Evolutionary conservation across 1,284 basidiomycete species (phyloP), one percentile per base, ranked within the genome.

Genomic region (Boletellus dicymbophilus): DNA sequence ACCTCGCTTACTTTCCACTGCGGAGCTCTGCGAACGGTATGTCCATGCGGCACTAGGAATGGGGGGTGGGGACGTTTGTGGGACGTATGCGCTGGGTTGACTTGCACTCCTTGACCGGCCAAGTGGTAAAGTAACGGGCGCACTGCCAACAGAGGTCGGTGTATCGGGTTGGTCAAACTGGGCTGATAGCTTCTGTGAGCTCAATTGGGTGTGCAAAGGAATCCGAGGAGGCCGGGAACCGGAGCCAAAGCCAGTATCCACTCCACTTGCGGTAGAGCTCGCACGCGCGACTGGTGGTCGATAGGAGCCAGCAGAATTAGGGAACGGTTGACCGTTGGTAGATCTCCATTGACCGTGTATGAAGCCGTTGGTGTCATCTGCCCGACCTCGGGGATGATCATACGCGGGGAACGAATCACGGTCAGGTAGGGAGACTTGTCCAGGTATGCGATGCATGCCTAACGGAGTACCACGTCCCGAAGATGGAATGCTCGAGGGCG

Each of bases 391-490:
- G 18, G 81, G 76, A 22, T 81, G 75, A 15, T 84, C 79, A 48
- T 80, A 76, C 18, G 65, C 71, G 21, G 63, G 62, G 52, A 60
- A 70, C 22, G 70, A 68, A 56, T 77, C 79, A 46, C 82, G 80
- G 33, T 85, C 83, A 16, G 78, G 69, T 7, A 81, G 80, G 65
- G 84, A 76, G 55, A 73, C 82, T 60, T 79, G 81, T 50, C 81
- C 84, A 45, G 75, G 79, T 52, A 75, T 70, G 52, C 81, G 72
- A 22, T 82, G 76, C 13, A 63, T 64, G 12, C 78, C 80, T 55
- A 87, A 58, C 0, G 88, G 88, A 3, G 89, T 91, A 25, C 82
- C 85, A 5, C 85, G 80, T 15, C 85, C 88, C 21, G 85, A 82
- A 11, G 78, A 62, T 4, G 78, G 68, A 48, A 79, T 72, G n/a